Base-by-base conservation (phyloP, 2,329 filamentous ascomycete genomes). In the Podosphaera fusca region DNA sequence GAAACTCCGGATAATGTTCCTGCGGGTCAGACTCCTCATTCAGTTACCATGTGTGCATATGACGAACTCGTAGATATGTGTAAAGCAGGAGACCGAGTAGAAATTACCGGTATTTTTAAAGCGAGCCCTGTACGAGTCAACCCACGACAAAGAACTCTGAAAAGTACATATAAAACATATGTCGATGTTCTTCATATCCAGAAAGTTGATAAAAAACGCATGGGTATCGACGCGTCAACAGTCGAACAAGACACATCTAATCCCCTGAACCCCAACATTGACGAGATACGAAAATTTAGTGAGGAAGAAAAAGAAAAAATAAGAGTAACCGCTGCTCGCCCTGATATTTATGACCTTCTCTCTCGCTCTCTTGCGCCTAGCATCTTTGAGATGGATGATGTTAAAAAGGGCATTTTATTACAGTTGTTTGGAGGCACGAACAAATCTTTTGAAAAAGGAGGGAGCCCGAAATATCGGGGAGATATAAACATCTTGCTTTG, bases 401-500 rank as follows among this genome's bases (percentile, higher is more conserved):
- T 98, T 55, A 98, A 98, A 75, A 98, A 98, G 70, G 92, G 90
- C 1, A 79, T 98, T 10, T 78, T 98, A n/a, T 76, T 98, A 4
- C 81, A 96, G 35, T 79, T 98, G 38, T 95, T 98, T 62, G 92
- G 92, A 60, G 92, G 92, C 73, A 90, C 95, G 1, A 92, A 82
- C 2, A 98, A 98, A 71, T 84, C 21, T 21, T 21, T 21, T 21
- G 67, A 92, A 66, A 94, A 96, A 78, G 88, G 88, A 55, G 92
- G 98, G 66, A 92, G 92, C 59, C 95, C 98, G 92, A 85, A 88
- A 66, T 96, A 98, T 68, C 87, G 92, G 76, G 92, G 92, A 65
- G 92, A 98, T 67, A 94, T 98, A 74, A 98, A 98, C 72, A 84
- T 98, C 61, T 96, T 92, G 69, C 73, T 98, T 66, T 98, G 98